Base-by-base conservation (phyloP, 441 rosid genomes). In the Mallotus japonicus region DNA sequence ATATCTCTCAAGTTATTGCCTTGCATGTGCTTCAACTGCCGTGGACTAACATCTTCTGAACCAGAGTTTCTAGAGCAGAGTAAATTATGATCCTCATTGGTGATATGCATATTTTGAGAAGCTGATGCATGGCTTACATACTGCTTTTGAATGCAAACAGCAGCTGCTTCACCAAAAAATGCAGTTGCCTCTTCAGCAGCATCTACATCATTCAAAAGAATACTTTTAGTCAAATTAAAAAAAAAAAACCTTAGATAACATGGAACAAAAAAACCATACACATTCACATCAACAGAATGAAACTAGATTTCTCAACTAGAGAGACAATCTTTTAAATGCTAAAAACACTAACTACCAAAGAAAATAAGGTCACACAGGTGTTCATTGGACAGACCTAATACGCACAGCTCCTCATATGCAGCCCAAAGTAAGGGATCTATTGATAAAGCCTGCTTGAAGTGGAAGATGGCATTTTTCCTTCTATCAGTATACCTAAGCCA, bases 361-460 rank as follows among this genome's bases (percentile, higher is more conserved):
- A 79, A 42, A 63, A 34, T 12, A 24, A 59, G 73, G 28, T 34
- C 61, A 70, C 3, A 6, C 69, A 57, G 19, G 47, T 24, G 61
- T 49, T 69, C 70, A 66, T 65, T 65, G 13, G 66, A 77, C 84
- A 79, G 16, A 95, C 99, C 99, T 93, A 95, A 81, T 60, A 86
- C 71, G 76, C 99, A 93, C 62, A 95, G 84, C 79, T 95, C 98
- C 82, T 95, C 98, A 66, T 87, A 95, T 57, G 99, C 98, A 60
- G 89, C 87, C 99, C 99, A 95, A 62, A 89, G 83, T 74, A 95
- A 83, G 69, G 99, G 99, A 87, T 93, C 98, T 61, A 88, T 75
- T 40, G 90, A 81, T 84, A 93, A 87, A 71, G 99, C 90, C 80
- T 80, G 89, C 89, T 85, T 89, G 79, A 93, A 93, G 78, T 93